Percentiles rank a stretch among this genome's conserved stretches.
phyloP scores from a whole-genome alignment of 2,329 filamentous ascomycete genomes.

The Ophiostoma sp. region DNA sequence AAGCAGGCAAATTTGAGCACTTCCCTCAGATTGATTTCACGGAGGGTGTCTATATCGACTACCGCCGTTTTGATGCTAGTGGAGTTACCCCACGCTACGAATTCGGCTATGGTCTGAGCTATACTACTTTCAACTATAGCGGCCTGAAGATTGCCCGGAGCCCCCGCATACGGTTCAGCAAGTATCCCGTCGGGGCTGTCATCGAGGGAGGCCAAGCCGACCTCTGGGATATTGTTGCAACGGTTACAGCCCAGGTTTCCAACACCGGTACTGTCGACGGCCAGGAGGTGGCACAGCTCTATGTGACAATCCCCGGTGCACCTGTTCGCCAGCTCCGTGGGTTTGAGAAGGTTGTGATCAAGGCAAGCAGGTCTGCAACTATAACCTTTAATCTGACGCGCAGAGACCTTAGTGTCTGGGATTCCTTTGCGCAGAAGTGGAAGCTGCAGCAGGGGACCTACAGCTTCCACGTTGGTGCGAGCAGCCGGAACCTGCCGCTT shows the following conservation, averaged over 20 bases:
- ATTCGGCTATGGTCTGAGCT: constrained; percentile 52
- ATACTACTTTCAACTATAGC: constrained; percentile 48
- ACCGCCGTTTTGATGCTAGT: constrained; percentile 48
- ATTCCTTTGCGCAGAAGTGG: constrained; percentile 57
- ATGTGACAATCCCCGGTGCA: constrained; percentile 38
- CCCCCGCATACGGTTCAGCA: constrained; percentile 27
- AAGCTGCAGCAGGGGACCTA: constrained; percentile 41
- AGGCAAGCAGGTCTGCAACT: constrained; percentile 38
- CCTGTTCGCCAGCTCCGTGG: constrained; percentile 59
- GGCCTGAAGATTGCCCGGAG: constrained; percentile 31
- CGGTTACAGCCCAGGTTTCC: constrained; percentile 35
- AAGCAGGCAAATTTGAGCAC: constrained; percentile 37
- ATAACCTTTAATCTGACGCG: constrained; percentile 52
- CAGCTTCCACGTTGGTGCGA: constrained; percentile 39
- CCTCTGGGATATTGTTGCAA: constrained; percentile 43
- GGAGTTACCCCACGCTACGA: constrained; percentile 47
- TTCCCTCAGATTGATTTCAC: constrained; percentile 21
- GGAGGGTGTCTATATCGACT: constrained; percentile 46
- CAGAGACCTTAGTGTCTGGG: constrained; percentile 63
- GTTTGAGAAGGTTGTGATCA: constrained; percentile 56
- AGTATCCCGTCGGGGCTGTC: constrained; percentile 38
- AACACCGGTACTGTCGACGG: constrained; percentile 41
- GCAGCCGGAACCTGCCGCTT: constrained; percentile 40
- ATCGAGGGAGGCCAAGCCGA: constrained; percentile 41
- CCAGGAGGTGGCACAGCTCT: constrained; percentile 43